phyloP scores from a whole-genome alignment of 139 green algal species.

The Chlorella sp. region DNA sequence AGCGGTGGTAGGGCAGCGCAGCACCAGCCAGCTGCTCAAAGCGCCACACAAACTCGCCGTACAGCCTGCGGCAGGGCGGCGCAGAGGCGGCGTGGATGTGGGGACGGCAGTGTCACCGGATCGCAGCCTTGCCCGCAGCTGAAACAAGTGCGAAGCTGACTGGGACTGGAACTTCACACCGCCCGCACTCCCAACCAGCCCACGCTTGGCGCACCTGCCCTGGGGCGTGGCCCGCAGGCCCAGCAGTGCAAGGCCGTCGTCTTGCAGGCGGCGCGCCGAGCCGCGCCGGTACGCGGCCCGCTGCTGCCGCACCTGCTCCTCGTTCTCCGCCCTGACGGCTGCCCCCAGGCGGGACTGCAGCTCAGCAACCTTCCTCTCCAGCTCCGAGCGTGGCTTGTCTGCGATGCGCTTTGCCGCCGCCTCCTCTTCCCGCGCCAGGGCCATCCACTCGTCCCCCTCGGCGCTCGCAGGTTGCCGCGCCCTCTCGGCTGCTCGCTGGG shows the following conservation, averaged over 20 bases:
- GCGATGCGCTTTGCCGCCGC: not conserved
- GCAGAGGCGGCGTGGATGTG: no score
- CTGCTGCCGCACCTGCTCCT: conserved; percentile 19
- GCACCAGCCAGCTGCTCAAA: not conserved
- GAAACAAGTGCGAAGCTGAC: no score
- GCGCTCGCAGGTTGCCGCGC: no score
- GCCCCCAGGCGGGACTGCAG: conserved; percentile 7
- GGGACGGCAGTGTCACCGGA: no score
- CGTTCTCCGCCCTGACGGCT: conserved; percentile 34
- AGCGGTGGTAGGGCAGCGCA: conserved; percentile 61
- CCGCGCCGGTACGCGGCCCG: not conserved
- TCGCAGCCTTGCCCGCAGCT: no score
- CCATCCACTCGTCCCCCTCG: not conserved
- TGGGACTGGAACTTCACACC: no score
- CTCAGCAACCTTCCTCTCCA: not conserved
- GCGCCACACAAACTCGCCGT: conserved; percentile 43
- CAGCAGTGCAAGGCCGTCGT: conserved; percentile 25
- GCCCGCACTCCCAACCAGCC: no score
- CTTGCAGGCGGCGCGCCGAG: conserved; percentile 4
- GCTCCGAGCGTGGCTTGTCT: no score
- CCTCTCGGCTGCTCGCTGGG: no score
- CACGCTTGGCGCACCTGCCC: conserved; percentile 2
- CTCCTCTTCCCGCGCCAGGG: not conserved
- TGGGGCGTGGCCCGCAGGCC: conserved; percentile 2
- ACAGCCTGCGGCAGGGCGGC: conserved; percentile 8